Evolutionary conservation across 148 eudicot species (phyloP), one percentile per base, ranked within the genome.

Genomic region (Vaccinium darrowii): DNA sequence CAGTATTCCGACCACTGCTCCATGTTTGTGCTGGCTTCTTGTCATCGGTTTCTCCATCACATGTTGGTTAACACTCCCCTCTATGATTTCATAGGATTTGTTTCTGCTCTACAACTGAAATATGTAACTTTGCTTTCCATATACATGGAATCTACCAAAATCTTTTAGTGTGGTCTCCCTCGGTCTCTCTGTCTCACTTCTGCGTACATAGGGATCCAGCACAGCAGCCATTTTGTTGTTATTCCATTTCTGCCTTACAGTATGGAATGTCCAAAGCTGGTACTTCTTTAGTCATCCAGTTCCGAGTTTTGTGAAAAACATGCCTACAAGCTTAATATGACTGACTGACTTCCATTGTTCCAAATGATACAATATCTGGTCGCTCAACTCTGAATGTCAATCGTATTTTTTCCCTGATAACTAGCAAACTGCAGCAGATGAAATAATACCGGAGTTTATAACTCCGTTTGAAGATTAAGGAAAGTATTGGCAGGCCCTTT

Each of bases 1-100:
- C 90, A 9, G 85, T 86, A 47, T 94, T 87, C 85, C 89, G 88
- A 82, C 95, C 95, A 43, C 90, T 94, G 72, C 94, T 94, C 50
- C 98, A 81, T 88, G 92, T 90, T 88, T 93, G 94, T 76, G 93
- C 98, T 77, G 98, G 98, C 87, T 94, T 92, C 87, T 85, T 94
- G 58, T 86, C 95, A 82, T 94, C 98, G 9, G 93, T 90, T 87
- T 93, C 95, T 51, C 92, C 94, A 62, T 89, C 92, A 86, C 94
- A 94, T 91, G 98, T 94, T 69, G 60, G 98, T 94, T 94, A 85
- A 74, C 84, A 25, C 47, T 84, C 54, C 74, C 11, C 81, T 50
- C 60, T 71, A 58, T 21, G 80, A 58, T 80, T 57, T 33, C 69
- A 19, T 27, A 25, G n/a, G 27, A 78, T 30, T 78, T 16, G 21